phyloP scores from a whole-genome alignment of 192 early-diverging fungal genomes.

The Haplosporangium gracile region DNA sequence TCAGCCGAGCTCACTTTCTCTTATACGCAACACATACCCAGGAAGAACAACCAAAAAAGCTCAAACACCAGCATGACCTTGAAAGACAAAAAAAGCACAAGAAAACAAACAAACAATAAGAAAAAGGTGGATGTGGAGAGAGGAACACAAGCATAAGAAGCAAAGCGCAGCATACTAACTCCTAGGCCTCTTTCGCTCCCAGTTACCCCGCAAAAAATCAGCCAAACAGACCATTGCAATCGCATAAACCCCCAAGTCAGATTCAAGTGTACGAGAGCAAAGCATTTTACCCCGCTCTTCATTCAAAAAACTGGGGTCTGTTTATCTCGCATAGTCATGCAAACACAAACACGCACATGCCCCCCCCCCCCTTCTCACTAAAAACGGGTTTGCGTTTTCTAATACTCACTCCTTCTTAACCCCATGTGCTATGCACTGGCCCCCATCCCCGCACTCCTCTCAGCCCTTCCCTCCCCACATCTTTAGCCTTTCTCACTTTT shows the following conservation, averaged over 20 bases:
- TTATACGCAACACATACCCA: too few relatives aligned
- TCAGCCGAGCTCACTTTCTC: too few relatives aligned
- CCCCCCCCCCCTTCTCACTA: background rate
- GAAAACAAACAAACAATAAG: background rate
- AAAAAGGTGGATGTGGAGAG: background rate
- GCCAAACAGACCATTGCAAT: background rate
- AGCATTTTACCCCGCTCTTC: background rate
- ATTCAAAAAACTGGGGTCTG: background rate
- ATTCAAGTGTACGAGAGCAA: background rate
- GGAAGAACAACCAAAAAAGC: too few relatives aligned
- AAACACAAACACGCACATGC: background rate
- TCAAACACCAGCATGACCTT: too few relatives aligned
- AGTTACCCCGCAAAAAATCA: background rate
- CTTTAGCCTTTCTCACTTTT: background rate
- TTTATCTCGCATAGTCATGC: background rate
- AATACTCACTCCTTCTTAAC: background rate
- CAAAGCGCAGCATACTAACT: too few relatives aligned
- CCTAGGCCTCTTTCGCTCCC: too few relatives aligned
- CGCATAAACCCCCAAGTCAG: background rate
- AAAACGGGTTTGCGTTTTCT: background rate
- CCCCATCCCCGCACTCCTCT: background rate
- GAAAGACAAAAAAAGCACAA: too few relatives aligned
- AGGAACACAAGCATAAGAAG: background rate
- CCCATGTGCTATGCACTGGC: background rate
- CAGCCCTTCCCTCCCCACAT: background rate